Evolutionary conservation across 2,329 filamentous ascomycete species (phyloP).

Genomic region (Septoria petroselini): DNA sequence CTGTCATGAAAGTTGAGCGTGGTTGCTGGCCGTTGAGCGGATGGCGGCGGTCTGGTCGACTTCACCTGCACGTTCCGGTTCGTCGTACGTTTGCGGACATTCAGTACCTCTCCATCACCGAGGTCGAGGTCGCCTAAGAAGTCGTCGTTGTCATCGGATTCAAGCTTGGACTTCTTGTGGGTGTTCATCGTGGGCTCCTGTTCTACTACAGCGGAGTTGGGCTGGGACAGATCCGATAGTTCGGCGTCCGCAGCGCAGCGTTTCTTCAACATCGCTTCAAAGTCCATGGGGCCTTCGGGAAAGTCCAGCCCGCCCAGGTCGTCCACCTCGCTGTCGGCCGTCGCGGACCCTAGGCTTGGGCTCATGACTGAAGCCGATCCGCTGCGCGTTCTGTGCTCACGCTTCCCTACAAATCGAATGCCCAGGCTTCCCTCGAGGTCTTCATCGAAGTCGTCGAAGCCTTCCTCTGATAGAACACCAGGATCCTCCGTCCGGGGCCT

Average conservation of each 20-base stretch:
- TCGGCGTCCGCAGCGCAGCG: slow-evolving; percentile 55
- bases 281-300: slow-evolving; percentile 77
- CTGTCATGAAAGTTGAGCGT: slow-evolving; percentile 91
- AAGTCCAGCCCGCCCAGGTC: slow-evolving; percentile 84
- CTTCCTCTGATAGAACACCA: slow-evolving; percentile 37
- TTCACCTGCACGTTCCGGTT: slow-evolving; percentile 93
- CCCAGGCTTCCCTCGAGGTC: slow-evolving; percentile 94
- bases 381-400: slow-evolving; percentile 68
- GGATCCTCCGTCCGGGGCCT: slow-evolving; percentile 37
- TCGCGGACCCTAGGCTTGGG: slow-evolving; percentile 85
- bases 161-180: slow-evolving; percentile 37
- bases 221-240: slow-evolving; percentile 36
- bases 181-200: slow-evolving; percentile 38
- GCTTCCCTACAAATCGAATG: slow-evolving; percentile 83
- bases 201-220: slow-evolving; percentile 32
- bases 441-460: slow-evolving; percentile 69
- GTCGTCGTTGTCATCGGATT: slow-evolving; percentile 58
- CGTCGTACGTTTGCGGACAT: slow-evolving; percentile 73
- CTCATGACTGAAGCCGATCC: slow-evolving; percentile 87
- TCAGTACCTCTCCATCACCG: slow-evolving; percentile 72
- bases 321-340: slow-evolving; percentile 94
- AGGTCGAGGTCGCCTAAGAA: slow-evolving; percentile 85
- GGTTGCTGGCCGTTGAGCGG: slow-evolving; percentile 69
- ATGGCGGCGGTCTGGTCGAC: slow-evolving; percentile 60
- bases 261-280: slow-evolving; percentile 72